These are phyloP conservation scores for Heliamphora exappendiculata DNA, from an alignment of 148 eudicot species.

Conservation along the genomic window DNA sequence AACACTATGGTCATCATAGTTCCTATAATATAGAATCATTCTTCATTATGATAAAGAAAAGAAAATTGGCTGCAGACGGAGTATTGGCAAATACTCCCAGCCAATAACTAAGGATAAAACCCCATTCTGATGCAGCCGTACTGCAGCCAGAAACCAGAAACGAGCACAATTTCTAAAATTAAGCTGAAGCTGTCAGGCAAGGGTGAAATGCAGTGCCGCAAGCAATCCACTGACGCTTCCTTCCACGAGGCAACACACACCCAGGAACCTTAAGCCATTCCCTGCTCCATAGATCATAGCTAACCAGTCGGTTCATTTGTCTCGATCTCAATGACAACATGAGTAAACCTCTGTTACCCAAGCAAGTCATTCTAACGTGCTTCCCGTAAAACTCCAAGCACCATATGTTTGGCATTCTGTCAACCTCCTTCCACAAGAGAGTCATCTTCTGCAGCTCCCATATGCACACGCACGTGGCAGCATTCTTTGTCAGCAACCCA, in stretches of 20 bases:
- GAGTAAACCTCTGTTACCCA: slow-evolving; percentile 85
- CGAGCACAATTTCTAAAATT: slow-evolving; percentile 5
- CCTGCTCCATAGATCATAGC: slow-evolving; percentile 47
- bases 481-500: slow-evolving; percentile 78
- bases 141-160: too few relatives aligned
- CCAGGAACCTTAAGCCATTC: slow-evolving; percentile 82
- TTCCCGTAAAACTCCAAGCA: slow-evolving; percentile 99
- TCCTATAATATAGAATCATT: not conserved
- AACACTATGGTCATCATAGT: not conserved
- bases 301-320: slow-evolving; percentile 74
- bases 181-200: slow-evolving; percentile 58
- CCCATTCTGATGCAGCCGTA: not conserved
- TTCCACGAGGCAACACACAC: slow-evolving; percentile 50
- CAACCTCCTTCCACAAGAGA: slow-evolving; percentile 99
- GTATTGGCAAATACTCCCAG: not conserved
- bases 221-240: slow-evolving; percentile 73
- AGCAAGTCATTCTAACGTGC: slow-evolving; percentile 85
- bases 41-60: not conserved
- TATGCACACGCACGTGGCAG: slow-evolving; percentile 88
- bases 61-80: slow-evolving; percentile 6
- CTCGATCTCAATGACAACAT: slow-evolving; percentile 84
- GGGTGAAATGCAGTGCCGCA: slow-evolving; percentile 87
- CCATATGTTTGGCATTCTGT: slow-evolving; percentile 99
- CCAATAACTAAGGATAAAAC: not conserved
- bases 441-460: slow-evolving; percentile 99